Evolutionary conservation across 2,329 filamentous ascomycete species (phyloP).

Genomic region (Knoxdaviesia proteae): DNA sequence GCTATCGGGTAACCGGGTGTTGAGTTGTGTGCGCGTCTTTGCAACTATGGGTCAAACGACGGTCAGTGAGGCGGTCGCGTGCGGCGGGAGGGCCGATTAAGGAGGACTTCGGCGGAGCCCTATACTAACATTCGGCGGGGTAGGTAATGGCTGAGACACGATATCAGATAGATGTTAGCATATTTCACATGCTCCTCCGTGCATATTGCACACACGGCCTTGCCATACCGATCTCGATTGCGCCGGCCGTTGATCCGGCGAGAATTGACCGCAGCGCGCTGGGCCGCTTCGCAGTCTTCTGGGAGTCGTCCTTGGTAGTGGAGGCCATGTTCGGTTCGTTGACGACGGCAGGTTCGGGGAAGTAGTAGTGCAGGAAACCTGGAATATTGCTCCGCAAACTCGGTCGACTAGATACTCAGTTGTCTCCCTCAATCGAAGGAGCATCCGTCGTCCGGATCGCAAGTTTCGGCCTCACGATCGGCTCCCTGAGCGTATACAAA

Average conservation of each 20-base stretch:
- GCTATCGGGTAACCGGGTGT: slow-evolving; percentile 57
- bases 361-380: not conserved
- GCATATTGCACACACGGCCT: not conserved
- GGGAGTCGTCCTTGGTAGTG: slow-evolving; percentile 6
- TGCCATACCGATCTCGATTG: slow-evolving; percentile 62
- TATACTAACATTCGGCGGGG: slow-evolving; percentile 62
- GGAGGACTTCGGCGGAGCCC: slow-evolving; percentile 1
- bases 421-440: too few relatives aligned
- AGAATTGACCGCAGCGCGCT: slow-evolving; percentile 76
- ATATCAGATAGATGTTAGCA: not conserved
- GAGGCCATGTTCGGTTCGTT: not conserved
- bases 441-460: too few relatives aligned
- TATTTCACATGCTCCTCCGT: not conserved
- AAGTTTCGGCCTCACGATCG: too few relatives aligned
- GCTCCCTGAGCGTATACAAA: too few relatives aligned
- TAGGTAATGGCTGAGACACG: slow-evolving; percentile 55
- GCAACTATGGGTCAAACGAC: slow-evolving; percentile 37
- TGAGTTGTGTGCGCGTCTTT: slow-evolving; percentile 87
- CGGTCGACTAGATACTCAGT: too few relatives aligned
- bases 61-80: slow-evolving; percentile 3
- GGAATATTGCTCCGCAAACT: not conserved
- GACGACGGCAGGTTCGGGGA: not conserved
- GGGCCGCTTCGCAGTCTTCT: slow-evolving; percentile 27
- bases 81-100: slow-evolving; percentile 1
- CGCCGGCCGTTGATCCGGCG: slow-evolving; percentile 82